Percentiles rank a stretch among this genome's conserved stretches.
Evolutionary conservation across 1,284 basidiomycete genomes (phyloP).

Genomic region (Malassezia cuniculi): DNA sequence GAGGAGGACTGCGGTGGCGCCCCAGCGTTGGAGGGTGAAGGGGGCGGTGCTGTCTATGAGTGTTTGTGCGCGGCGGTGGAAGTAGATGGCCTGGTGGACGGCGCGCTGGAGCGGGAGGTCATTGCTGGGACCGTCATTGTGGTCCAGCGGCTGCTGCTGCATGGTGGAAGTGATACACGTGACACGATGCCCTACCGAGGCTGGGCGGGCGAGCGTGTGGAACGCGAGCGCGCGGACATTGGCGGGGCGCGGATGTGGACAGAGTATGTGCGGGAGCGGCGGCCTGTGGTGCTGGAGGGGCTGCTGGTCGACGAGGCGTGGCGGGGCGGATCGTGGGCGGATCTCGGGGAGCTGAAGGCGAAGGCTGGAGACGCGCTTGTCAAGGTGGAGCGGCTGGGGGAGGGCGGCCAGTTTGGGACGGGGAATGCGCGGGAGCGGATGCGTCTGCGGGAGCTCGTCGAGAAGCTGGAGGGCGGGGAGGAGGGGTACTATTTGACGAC

Average conservation of each 20-base stretch:
- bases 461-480: constrained; percentile 18
- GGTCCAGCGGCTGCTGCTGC: too few relatives aligned
- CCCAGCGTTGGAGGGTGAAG: constrained; percentile 74
- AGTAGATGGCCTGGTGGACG: background rate
- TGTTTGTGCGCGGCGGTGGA: constrained; percentile 6
- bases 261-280: constrained; percentile 24
- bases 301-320: constrained; percentile 22
- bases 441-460: constrained; percentile 21
- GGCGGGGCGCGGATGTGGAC: constrained; percentile 27
- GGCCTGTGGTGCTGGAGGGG: constrained; percentile 35
- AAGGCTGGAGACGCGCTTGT: constrained; percentile 27
- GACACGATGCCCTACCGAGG: constrained; percentile 6
- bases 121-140: too few relatives aligned
- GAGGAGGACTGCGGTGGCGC: constrained; percentile 62
- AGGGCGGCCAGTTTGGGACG: constrained; percentile 33
- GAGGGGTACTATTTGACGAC: constrained; percentile 42
- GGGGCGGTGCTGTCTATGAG: constrained; percentile 76
- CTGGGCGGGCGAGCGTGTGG: constrained; percentile 4
- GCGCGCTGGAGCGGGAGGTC: background rate
- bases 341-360: constrained; percentile 23
- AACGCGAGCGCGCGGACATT: constrained; percentile 12
- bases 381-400: constrained; percentile 35
- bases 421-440: constrained; percentile 21
- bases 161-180: too few relatives aligned
- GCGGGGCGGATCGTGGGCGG: constrained; percentile 29